Base-by-base conservation (phyloP, 1,284 basidiomycete species). In the Schizopora paradoxa region DNA sequence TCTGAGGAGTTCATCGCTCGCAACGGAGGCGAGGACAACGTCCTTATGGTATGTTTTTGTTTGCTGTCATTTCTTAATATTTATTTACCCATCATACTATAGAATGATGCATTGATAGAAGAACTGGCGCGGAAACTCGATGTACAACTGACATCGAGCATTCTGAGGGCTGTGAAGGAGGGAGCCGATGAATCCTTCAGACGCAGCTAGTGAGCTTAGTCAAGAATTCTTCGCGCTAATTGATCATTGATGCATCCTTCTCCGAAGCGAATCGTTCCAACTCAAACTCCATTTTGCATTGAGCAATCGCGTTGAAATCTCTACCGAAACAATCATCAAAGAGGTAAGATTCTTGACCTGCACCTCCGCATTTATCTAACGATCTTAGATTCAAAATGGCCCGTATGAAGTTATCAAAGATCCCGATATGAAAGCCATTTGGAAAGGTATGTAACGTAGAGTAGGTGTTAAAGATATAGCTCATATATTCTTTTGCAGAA, bases 381-480 rank as follows among this genome's bases (percentile, higher is more conserved):
- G 39, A 23, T 23, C 22, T 7, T 35, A 5, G 16, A 51, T 47
- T 27, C 52, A 33, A 52, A 45, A 38, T 49, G 53, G 53, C 6
- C 53, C 54, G 11, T 47, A 56, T 36, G 54, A 54, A 36, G 48
- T 51, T 19, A 49, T 56, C 27, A 34, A 18, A 8, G 51, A 56
- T 23, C 34, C 48, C 14, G 53, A 54, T 26, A 41, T 56, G 43
- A 54, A 52, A 27, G 52, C 41, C n/a, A n/a, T n/a, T n/a, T n/a
- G n/a, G n/a, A n/a, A n/a, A n/a, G n/a, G n/a, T n/a, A n/a, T n/a
- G n/a, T n/a, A n/a, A n/a, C n/a, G n/a, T n/a, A n/a, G n/a, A n/a
- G n/a, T n/a, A n/a, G n/a, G n/a, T n/a, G n/a, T n/a, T n/a, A n/a
- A n/a, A n/a, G n/a, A n/a, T n/a, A n/a, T n/a, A n/a, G n/a, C n/a